Percentiles rank a stretch among this genome's conserved stretches.
Evolutionary conservation across 805 yeast species (phyloP).

Genomic region (Ogataea sp.): DNA sequence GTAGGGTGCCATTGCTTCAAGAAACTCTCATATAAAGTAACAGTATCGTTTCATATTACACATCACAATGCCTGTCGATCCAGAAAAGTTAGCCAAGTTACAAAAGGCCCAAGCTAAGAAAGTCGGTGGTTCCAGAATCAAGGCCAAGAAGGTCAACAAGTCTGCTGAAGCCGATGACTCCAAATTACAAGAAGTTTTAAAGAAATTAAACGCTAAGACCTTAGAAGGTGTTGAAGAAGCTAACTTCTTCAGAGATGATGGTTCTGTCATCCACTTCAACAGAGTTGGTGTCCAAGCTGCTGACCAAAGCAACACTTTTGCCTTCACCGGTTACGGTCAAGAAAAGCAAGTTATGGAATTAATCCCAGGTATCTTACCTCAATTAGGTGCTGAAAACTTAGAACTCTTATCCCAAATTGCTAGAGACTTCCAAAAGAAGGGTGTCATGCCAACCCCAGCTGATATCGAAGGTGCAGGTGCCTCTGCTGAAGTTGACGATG

Average conservation of each 20-base stretch:
- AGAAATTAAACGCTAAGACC: slow-evolving; percentile 83
- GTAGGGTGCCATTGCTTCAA: too few species aligned
- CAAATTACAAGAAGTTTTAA: slow-evolving; percentile 82
- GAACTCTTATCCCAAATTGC: slow-evolving; percentile 85
- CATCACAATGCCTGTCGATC: slow-evolving; percentile 71
- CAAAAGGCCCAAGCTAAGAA: slow-evolving; percentile 81
- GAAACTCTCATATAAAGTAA: too few species aligned
- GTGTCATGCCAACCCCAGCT: slow-evolving; percentile 27
- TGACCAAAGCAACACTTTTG: slow-evolving; percentile 82
- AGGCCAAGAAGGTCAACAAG: slow-evolving; percentile 69
- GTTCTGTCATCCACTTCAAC: slow-evolving; percentile 91
- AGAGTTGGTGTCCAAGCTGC: slow-evolving; percentile 96
- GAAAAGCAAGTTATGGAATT: slow-evolving; percentile 88
- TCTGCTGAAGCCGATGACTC: slow-evolving; percentile 78
- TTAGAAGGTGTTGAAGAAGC: slow-evolving; percentile 92
- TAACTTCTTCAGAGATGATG: slow-evolving; percentile 95
- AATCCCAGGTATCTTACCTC: slow-evolving; percentile 90
- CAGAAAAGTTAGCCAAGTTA: slow-evolving; percentile 88
- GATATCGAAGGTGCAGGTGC: slow-evolving; percentile 27
- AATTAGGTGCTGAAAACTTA: slow-evolving; percentile 93
- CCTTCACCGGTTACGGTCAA: slow-evolving; percentile 91
- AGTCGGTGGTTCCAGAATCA: slow-evolving; percentile 82
- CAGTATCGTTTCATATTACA: too few species aligned
- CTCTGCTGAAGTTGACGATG: slow-evolving; percentile 50
- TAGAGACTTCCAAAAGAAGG: slow-evolving; percentile 66